These are phyloP conservation scores for Magnolia sinica DNA, from an alignment of 164 flowering plant genomes.

Conservation along the genomic window DNA sequence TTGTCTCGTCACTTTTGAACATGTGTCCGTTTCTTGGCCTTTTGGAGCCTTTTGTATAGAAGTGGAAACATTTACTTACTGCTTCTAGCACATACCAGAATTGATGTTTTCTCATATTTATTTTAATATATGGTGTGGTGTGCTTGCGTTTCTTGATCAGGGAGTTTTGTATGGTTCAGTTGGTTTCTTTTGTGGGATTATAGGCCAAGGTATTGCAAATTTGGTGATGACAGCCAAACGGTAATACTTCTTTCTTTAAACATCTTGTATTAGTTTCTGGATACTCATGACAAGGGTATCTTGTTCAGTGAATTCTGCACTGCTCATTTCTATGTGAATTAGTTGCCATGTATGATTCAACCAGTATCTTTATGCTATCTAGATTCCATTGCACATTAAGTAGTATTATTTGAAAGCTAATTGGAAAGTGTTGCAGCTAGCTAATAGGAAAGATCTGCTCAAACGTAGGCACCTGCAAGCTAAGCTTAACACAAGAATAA, in stretches of 20 bases:
- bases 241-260: slow-evolving; percentile 28
- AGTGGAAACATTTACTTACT: neutral
- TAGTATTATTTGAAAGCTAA: too few relatives aligned
- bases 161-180: slow-evolving; percentile 79
- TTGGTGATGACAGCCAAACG: slow-evolving; percentile 91
- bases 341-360: neutral
- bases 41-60: neutral
- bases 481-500: too few relatives aligned
- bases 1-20: neutral
- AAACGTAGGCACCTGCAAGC: too few relatives aligned
- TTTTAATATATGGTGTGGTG: neutral
- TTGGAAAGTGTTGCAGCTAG: too few relatives aligned
- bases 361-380: neutral
- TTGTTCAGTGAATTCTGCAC: slow-evolving; percentile 1
- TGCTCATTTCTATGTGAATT: neutral
- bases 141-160: slow-evolving; percentile 32
- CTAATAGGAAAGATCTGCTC: too few relatives aligned
- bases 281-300: neutral
- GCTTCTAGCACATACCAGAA: too few relatives aligned
- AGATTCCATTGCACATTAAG: neutral
- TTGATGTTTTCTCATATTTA: neutral
- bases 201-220: slow-evolving; percentile 98
- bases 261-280: neutral
- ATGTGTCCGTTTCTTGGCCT: neutral
- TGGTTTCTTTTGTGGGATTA: slow-evolving; percentile 86